These are phyloP conservation scores for Puccinia polysora DNA, from an alignment of 1,284 basidiomycete species.

Conservation along the genomic window DNA sequence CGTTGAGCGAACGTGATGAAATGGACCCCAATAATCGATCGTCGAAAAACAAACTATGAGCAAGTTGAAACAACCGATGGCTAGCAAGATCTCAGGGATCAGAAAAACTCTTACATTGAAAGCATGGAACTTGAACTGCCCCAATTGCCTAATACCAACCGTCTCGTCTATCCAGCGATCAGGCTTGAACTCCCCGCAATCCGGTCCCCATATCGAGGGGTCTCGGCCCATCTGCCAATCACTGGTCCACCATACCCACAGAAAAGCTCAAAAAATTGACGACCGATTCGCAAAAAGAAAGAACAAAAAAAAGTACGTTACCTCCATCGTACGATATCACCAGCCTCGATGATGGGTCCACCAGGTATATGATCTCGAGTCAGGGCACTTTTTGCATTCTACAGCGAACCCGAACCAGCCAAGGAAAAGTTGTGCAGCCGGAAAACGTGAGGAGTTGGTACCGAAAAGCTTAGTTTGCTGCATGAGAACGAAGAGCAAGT, in stretches of 20 bases:
- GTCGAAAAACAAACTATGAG: neutral
- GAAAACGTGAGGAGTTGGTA: neutral
- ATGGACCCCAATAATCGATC: neutral
- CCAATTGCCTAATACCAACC: too few species aligned
- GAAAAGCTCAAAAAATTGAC: neutral
- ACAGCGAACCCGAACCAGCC: too few species aligned
- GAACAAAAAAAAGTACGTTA: neutral
- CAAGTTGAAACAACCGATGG: too few species aligned
- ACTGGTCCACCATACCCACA: neutral
- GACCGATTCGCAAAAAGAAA: too few species aligned
- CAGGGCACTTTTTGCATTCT: slow-evolving; percentile 33
- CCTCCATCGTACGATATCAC: slow-evolving; percentile 33
- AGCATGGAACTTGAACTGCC: too few species aligned
- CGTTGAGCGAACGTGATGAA: neutral
- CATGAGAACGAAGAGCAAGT: neutral
- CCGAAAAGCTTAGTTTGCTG: neutral
- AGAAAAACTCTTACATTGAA: too few species aligned
- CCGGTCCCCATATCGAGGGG: slow-evolving; percentile 44
- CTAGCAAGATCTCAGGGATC: too few species aligned
- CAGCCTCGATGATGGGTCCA: slow-evolving; percentile 45
- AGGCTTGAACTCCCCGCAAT: too few species aligned
- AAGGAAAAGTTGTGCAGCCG: neutral
- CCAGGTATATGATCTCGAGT: slow-evolving; percentile 46
- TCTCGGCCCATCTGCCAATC: slow-evolving; percentile 45
- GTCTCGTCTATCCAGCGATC: too few species aligned